Evolutionary conservation across 768 basidiomycete genomes (phyloP).

Genomic region (Kwoniella europaea): DNA sequence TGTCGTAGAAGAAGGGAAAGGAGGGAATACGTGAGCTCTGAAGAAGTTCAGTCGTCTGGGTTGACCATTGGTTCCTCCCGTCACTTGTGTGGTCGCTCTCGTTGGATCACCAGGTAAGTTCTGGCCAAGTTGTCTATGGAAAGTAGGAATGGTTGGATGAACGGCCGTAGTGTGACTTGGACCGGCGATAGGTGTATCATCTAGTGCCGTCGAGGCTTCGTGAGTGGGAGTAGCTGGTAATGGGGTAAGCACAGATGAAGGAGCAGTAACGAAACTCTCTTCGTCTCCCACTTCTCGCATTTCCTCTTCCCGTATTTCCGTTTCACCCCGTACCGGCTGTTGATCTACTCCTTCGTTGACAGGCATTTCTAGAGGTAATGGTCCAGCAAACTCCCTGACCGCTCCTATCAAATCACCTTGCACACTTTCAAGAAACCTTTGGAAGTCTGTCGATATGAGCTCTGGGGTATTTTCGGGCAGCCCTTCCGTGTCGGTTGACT

Average conservation of each 20-base stretch:
- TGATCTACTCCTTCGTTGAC: background rate
- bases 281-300: conserved; percentile 1
- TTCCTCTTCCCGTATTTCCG: background rate
- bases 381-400: conserved; percentile 38
- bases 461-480: background rate
- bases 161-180: background rate
- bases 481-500: background rate
- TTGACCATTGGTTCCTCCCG: conserved; percentile 31
- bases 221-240: background rate
- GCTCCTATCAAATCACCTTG: conserved; percentile 41
- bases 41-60: conserved; percentile 49
- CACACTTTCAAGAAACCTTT: conserved; percentile 38
- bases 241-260: conserved; percentile 10
- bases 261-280: conserved; percentile 19
- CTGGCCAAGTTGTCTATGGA: conserved; percentile 39
- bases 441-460: conserved; percentile 28
- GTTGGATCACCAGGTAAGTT: conserved; percentile 16
- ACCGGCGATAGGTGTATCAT: background rate
- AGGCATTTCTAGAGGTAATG: conserved; percentile 11
- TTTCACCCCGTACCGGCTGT: background rate
- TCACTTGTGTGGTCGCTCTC: conserved; percentile 19
- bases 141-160: conserved; percentile 20
- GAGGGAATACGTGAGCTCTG: conserved; percentile 49
- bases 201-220: background rate
- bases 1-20: conserved; percentile 9